Conservation (phyloP, 768 basidiomycete species). For the Suillus subaureus region DNA sequence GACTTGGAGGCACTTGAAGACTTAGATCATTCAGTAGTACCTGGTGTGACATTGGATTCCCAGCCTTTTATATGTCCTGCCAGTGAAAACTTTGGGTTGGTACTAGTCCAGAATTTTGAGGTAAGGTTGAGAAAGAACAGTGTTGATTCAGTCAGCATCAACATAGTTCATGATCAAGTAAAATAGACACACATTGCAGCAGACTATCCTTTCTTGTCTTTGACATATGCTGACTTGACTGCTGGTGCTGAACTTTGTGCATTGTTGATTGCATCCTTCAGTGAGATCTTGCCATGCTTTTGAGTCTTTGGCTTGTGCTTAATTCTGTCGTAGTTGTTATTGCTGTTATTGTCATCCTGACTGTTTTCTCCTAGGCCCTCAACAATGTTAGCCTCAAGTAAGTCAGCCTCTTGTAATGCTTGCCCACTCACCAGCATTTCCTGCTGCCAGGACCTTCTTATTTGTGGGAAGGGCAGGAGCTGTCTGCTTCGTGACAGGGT, state of each 20-base stretch:
- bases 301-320: no score
- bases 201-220: neutral
- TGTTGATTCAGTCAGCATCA: no score
- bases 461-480: no score
- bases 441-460: neutral
- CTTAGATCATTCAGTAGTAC: neutral
- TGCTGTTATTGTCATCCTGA: neutral
- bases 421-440: neutral
- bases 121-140: no score
- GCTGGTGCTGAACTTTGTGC: no score
- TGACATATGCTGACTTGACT: no score
- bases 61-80: neutral
- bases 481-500: neutral
- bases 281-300: neutral
- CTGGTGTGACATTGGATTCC: neutral
- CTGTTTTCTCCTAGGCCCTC: neutral
- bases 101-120: neutral
- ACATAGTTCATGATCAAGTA: slow-evolving; percentile 3
- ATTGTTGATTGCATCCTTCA: neutral
- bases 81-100: neutral
- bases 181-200: neutral
- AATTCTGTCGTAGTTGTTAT: no score
- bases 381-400: neutral
- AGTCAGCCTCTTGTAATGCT: neutral
- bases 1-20: neutral